Percentiles rank a stretch among this genome's conserved stretches.
These are phyloP conservation scores for Arabidopsis hybrid DNA, from an alignment of 441 rosid species.

Conservation along the genomic window DNA sequence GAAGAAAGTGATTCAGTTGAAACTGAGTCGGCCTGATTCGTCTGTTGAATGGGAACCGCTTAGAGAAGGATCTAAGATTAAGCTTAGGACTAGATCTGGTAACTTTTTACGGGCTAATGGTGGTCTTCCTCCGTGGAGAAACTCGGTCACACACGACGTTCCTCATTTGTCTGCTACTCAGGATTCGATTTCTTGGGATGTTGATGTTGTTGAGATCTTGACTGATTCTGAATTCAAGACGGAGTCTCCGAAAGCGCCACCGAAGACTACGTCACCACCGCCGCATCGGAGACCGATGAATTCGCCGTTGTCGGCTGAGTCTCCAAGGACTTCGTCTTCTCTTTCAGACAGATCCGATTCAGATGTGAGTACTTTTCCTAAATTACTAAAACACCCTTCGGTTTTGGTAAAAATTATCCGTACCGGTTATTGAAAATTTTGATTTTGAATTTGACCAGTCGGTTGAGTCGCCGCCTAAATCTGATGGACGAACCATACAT, in stretches of 20 bases:
- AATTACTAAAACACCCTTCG: background rate
- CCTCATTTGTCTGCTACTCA: slow-evolving; percentile 86
- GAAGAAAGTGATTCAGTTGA: slow-evolving; percentile 70
- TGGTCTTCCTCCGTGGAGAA: slow-evolving; percentile 91
- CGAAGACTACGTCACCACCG: slow-evolving; percentile 33
- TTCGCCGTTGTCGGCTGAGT: slow-evolving; percentile 37
- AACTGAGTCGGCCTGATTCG: slow-evolving; percentile 67
- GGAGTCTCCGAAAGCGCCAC: slow-evolving; percentile 8
- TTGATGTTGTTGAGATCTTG: slow-evolving; percentile 72
- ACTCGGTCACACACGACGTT: slow-evolving; percentile 87
- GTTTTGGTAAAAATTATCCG: background rate
- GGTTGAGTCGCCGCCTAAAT: slow-evolving; percentile 69
- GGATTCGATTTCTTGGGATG: slow-evolving; percentile 81
- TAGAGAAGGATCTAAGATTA: slow-evolving; percentile 61
- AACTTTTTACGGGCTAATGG: slow-evolving; percentile 89
- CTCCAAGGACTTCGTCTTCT: slow-evolving; percentile 53
- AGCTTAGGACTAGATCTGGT: slow-evolving; percentile 75
- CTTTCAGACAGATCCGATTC: slow-evolving; percentile 52
- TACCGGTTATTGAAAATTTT: background rate
- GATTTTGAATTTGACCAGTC: slow-evolving; percentile 50
- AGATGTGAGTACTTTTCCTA: slow-evolving; percentile 56
- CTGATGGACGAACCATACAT: slow-evolving; percentile 79
- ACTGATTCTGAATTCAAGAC: slow-evolving; percentile 42
- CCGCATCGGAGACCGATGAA: slow-evolving; percentile 62
- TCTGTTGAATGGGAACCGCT: slow-evolving; percentile 92